Evolutionary conservation across 1,284 basidiomycete species (phyloP).

Genomic region (Leccinum ponderosum): DNA sequence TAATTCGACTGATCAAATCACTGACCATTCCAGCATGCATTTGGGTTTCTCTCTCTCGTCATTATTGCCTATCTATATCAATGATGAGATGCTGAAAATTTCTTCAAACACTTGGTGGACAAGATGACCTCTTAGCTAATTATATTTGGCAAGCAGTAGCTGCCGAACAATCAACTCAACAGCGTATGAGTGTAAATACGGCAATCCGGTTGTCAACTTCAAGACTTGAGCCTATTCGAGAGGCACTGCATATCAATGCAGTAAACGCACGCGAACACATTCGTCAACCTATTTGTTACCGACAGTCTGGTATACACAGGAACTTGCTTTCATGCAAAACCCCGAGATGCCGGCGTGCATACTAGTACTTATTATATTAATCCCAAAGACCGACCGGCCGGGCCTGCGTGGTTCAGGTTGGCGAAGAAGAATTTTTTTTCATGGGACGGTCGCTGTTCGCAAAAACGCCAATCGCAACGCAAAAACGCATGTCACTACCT

Average conservation of each 20-base stretch:
- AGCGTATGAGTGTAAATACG: neutral
- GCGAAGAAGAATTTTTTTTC: neutral
- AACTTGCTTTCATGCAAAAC: neutral
- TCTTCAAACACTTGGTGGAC: neutral
- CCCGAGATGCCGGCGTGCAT: neutral
- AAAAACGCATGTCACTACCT: neutral
- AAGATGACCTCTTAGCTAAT: neutral
- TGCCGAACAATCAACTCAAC: neutral
- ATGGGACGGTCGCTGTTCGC: neutral
- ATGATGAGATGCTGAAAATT: neutral
- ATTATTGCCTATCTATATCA: slow-evolving; percentile 2
- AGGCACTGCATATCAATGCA: neutral
- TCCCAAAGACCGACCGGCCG: neutral
- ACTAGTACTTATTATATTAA: neutral
- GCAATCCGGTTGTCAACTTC: slow-evolving; percentile 2
- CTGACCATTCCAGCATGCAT: neutral
- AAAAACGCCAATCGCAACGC: neutral
- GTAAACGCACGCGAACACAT: neutral
- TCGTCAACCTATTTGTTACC: slow-evolving; percentile 12
- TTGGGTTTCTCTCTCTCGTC: slow-evolving; percentile 13
- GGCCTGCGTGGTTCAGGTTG: neutral
- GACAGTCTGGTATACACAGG: slow-evolving; percentile 15
- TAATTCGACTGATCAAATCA: neutral
- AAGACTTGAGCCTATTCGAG: neutral
- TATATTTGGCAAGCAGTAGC: neutral